Conservation (phyloP, 148 eudicot species). For the Nepenthes gracilis region DNA sequence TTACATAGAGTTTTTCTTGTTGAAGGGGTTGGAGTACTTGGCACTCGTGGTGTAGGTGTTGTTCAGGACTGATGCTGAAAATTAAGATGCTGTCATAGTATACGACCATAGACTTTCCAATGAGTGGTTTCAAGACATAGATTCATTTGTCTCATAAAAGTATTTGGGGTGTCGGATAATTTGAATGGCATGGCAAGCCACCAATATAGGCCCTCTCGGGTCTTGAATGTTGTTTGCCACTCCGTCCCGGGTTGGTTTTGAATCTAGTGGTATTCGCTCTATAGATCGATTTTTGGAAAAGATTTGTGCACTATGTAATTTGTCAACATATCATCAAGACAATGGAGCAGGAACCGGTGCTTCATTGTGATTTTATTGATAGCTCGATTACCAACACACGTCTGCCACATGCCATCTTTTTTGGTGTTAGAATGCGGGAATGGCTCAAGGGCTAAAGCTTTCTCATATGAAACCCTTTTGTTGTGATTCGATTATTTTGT, state of each 20-base stretch:
- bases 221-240: conserved; percentile 12
- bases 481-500: no score
- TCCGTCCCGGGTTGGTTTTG: conserved; percentile 2
- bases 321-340: conserved; percentile 5
- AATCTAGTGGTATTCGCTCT: background rate
- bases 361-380: conserved; percentile 4
- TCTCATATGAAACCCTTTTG: background rate
- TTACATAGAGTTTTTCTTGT: no score
- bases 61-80: no score
- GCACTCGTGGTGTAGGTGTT: no score
- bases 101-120: background rate
- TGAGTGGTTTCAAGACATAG: background rate
- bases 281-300: conserved; percentile 4
- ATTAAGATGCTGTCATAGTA: background rate
- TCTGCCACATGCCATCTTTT: conserved; percentile 1
- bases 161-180: background rate
- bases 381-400: conserved; percentile 3
- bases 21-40: no score
- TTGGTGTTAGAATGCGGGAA: background rate
- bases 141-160: conserved; percentile 2
- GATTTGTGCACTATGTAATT: background rate
- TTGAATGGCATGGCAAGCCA: conserved; percentile 10
- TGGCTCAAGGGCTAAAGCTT: background rate
- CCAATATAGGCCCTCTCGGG: conserved; percentile 3
- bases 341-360: background rate